phyloP scores from a whole-genome alignment of 495 filamentous ascomycete species.

The Cercophora samala region DNA sequence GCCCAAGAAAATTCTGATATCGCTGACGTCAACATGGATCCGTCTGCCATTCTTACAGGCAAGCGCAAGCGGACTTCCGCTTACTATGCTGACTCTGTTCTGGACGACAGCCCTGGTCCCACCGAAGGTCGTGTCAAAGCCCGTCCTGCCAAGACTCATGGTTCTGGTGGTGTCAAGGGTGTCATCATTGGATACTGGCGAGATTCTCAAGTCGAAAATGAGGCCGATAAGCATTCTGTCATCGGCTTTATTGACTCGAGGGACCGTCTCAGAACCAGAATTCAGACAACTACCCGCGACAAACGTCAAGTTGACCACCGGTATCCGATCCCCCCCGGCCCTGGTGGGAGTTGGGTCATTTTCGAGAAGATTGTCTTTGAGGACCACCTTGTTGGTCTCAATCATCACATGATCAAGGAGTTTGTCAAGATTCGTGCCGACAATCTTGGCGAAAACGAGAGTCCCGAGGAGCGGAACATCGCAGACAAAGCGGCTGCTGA shows the following conservation, averaged over 20 bases:
- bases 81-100: constrained; percentile 37
- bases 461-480: constrained; percentile 27
- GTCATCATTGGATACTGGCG: constrained; percentile 53
- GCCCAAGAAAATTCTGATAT: constrained; percentile 26
- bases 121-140: constrained; percentile 24
- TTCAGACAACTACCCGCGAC: constrained; percentile 41
- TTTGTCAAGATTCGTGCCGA: constrained; percentile 51
- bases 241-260: constrained; percentile 54
- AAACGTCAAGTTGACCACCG: constrained; percentile 32
- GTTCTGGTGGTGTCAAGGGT: constrained; percentile 38
- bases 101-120: constrained; percentile 26
- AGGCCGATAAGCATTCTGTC: constrained; percentile 47
- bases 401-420: constrained; percentile 51
- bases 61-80: constrained; percentile 51
- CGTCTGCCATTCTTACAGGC: neutral
- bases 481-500: constrained; percentile 33
- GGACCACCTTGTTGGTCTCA: constrained; percentile 44
- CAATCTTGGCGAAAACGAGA: constrained; percentile 24
- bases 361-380: constrained; percentile 53
- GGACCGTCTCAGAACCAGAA: constrained; percentile 52
- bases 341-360: constrained; percentile 55
- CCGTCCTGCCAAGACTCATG: constrained; percentile 26
- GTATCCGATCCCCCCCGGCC: constrained; percentile 47
- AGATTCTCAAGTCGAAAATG: constrained; percentile 43
- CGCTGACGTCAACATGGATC: constrained; percentile 41